phyloP scores from a whole-genome alignment of 1,139 yeast genomes.

The Meyerozyma guilliermondii region DNA sequence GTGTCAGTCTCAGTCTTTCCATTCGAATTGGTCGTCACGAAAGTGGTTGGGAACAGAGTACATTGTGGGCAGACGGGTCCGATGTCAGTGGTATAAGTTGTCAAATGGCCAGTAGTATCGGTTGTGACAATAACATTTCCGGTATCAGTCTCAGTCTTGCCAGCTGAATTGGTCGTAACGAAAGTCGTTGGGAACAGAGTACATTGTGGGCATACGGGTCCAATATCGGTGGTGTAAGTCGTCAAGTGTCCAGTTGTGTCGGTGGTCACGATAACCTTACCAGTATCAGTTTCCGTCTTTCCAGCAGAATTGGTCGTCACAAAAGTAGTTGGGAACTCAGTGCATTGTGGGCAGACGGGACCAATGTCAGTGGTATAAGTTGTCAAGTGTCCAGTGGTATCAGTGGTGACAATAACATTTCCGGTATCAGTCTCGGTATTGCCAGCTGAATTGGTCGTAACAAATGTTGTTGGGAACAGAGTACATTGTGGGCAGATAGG shows the following conservation, averaged over 20 bases:
- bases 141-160: slow-evolving; percentile 5
- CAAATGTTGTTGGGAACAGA: slow-evolving; percentile 5
- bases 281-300: not conserved
- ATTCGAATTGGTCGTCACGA: not conserved
- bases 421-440: slow-evolving; percentile 4
- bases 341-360: not conserved
- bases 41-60: not conserved
- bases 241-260: not conserved
- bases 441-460: slow-evolving; percentile 7
- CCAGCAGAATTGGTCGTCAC: slow-evolving; percentile 1
- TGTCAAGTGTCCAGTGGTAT: not conserved
- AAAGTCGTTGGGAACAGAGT: slow-evolving; percentile 6
- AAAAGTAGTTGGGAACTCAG: not conserved
- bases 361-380: not conserved
- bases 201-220: not conserved
- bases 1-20: slow-evolving; percentile 2
- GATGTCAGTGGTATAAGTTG: not conserved
- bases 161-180: slow-evolving; percentile 6
- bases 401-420: slow-evolving; percentile 5
- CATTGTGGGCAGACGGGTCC: not conserved
- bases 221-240: not conserved
- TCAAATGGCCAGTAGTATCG: not conserved
- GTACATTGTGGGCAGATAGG: not conserved
- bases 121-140: slow-evolving; percentile 6
- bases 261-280: slow-evolving; percentile 1